Percentiles rank a stretch among this genome's conserved stretches.
Evolutionary conservation across 129 eudicot genomes (phyloP).

Genomic region (Escallonia herrerae): DNA sequence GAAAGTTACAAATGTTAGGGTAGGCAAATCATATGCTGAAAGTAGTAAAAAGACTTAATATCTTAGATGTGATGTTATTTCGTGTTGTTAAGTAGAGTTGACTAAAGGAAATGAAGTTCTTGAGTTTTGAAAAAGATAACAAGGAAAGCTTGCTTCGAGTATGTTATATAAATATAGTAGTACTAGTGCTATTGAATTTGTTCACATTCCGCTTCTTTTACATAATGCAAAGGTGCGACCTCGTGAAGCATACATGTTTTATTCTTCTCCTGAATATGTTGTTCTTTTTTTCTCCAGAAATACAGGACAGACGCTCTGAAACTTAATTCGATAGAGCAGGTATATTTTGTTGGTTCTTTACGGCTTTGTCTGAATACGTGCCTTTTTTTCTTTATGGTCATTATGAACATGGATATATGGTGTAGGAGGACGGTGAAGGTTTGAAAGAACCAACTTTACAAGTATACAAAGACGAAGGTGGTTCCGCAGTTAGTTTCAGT

Average conservation of each 20-base stretch:
- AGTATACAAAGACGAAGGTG: conserved; percentile 59
- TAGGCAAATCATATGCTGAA: no score
- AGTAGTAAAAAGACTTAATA: neutral
- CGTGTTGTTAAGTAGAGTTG: neutral
- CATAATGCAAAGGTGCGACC: neutral
- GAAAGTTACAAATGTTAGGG: no score
- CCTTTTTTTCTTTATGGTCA: neutral
- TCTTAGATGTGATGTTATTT: neutral
- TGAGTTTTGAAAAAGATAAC: no score
- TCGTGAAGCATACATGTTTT: neutral
- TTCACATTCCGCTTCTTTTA: neutral
- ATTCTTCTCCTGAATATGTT: neutral
- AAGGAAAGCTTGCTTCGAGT: neutral
- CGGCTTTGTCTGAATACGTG: neutral
- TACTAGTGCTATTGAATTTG: no score
- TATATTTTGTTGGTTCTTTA: conserved; percentile 12
- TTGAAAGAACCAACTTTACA: conserved; percentile 49
- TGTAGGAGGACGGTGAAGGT: conserved; percentile 49
- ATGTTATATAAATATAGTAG: neutral
- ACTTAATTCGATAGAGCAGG: conserved; percentile 59
- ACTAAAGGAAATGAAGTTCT: no score
- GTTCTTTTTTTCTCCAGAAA: conserved; percentile 38
- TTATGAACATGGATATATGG: conserved; percentile 8
- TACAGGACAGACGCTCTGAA: conserved; percentile 55
- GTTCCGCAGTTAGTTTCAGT: conserved; percentile 18